Evolutionary conservation across 257 asterid genomes (phyloP), one percentile per base, ranked within the genome.

Genomic region (Solanum tarapatanum): DNA sequence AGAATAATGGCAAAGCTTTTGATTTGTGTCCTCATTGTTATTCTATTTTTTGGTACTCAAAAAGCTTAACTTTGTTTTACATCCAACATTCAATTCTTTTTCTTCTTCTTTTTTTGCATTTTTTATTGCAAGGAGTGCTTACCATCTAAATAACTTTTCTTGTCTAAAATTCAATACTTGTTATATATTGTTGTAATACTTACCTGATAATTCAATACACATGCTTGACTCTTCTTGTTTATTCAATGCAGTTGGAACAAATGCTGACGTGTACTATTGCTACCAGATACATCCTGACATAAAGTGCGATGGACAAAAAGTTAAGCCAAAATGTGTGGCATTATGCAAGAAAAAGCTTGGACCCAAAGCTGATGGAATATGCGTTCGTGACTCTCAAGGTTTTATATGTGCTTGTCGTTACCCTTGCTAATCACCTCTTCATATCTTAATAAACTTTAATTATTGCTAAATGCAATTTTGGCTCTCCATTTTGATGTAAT

Each of bases 21-120:
- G 23, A 37, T 45, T 1, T 76, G 17, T 41, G 7, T 76, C 35
- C 58, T 76, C 8, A 28, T 23, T 37, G 35, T 8, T n/a, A 17
- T 21, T 76, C 23, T 23, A 23, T 11, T 37, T 37, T 41, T 76
- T 76, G 35, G 83, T 37, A 8, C 6, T 17, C 77, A 16, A 7
- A 3, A 70, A 30, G 5, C 13, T 70, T 7, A 16, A 30, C 39
- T 32, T 70, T 30, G 17, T 68, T 70, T 7, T 30, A 7, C 11
- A 8, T 7, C n/a, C 19, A 7, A 70, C 41, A 70, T 70, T 70
- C 12, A 16, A 70, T 70, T 2, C 10, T 16, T 45, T 13, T 45
- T 4, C 5, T 13, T 41, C 3, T 37, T 8, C 1, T 5, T 48
- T 48, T 19, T 17, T 0, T 5, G 0, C 9, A 1, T 2, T 2